Percentiles rank a stretch among this genome's conserved stretches.
phyloP scores from a whole-genome alignment of 1,284 basidiomycete species.

The Erythrobasidium hasegawianum region DNA sequence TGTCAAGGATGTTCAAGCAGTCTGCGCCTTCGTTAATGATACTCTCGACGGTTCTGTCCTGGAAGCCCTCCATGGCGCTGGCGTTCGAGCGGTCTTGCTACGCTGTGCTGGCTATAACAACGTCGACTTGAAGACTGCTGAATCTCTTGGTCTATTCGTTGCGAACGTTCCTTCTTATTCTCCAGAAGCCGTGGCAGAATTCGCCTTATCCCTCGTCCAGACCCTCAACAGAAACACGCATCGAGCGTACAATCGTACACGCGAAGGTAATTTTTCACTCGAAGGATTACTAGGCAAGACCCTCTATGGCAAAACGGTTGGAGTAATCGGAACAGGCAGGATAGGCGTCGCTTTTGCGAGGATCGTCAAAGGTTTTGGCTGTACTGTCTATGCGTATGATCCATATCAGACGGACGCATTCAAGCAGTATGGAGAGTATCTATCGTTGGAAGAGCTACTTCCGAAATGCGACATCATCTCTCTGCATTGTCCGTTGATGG shows the following conservation, averaged over 20 bases:
- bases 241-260: slow-evolving; percentile 44
- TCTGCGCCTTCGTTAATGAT: slow-evolving; percentile 47
- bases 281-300: slow-evolving; percentile 44
- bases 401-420: slow-evolving; percentile 8
- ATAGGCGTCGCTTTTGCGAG: slow-evolving; percentile 38
- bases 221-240: slow-evolving; percentile 45
- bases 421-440: slow-evolving; percentile 19
- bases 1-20: slow-evolving; percentile 8
- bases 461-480: slow-evolving; percentile 26
- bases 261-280: slow-evolving; percentile 46
- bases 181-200: slow-evolving; percentile 45
- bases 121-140: slow-evolving; percentile 42
- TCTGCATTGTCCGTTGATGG: slow-evolving; percentile 44
- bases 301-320: slow-evolving; percentile 3
- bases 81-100: slow-evolving; percentile 41
- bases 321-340: slow-evolving; percentile 6
- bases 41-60: slow-evolving; percentile 36
- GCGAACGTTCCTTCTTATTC: slow-evolving; percentile 45
- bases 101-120: slow-evolving; percentile 44
- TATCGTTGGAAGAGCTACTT: slow-evolving; percentile 2
- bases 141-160: slow-evolving; percentile 42
- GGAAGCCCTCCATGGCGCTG: slow-evolving; percentile 36
- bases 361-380: slow-evolving; percentile 38
- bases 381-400: neutral
- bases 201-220: slow-evolving; percentile 44